Base-by-base conservation (phyloP, 225 moss, liverwort and hornwort genomes). In the Marchantia paleacea region DNA sequence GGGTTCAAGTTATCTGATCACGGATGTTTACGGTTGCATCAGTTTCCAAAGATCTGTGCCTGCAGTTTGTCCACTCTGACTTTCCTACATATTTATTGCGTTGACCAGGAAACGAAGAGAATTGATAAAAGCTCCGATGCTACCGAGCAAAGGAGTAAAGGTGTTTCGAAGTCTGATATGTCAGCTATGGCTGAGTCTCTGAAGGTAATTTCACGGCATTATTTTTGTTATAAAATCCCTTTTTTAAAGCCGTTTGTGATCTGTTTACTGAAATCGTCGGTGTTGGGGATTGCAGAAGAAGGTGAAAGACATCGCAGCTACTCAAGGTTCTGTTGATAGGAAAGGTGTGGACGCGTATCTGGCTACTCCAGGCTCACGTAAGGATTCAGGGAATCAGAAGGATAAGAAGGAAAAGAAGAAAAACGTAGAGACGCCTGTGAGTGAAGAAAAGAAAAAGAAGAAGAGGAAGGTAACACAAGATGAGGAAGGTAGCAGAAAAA, bases 131-230 rank as follows among this genome's bases (percentile, higher is more conserved):
- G 63, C 68, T 67, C 79, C 30, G 87, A 85, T 75, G 82, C 31
- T 73, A 64, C 66, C 52, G 77, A 78, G 75, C 83, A 80, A 57
- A 85, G 81, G 75, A 85, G 81, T 64, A 85, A 80, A 61, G 79
- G 69, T 15, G 48, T 79, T 81, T 78, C 86, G 52, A 91, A 87
- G 74, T 86, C 92, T 48, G 92, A 92, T 72, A 85, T 97, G 51
- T 84, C 87, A 79, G 88, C 85, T 7, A 89, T 97, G 88, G 87
- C 97, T 15, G 94, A 90, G 53, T 93, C 97, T 71, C 90, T 97
- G 24, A 97, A 97, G 97, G 97, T 95, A 60, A 81, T 76, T 51
- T 70, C 64, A 58, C 18, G 48, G 15, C 14, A 65, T 78, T 55
- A 60, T 31, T 7, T 51, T 19, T 29, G 68, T 55, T 53, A 14